Base-by-base conservation (phyloP, 331 rosid genomes). In the Malus hybrid region DNA sequence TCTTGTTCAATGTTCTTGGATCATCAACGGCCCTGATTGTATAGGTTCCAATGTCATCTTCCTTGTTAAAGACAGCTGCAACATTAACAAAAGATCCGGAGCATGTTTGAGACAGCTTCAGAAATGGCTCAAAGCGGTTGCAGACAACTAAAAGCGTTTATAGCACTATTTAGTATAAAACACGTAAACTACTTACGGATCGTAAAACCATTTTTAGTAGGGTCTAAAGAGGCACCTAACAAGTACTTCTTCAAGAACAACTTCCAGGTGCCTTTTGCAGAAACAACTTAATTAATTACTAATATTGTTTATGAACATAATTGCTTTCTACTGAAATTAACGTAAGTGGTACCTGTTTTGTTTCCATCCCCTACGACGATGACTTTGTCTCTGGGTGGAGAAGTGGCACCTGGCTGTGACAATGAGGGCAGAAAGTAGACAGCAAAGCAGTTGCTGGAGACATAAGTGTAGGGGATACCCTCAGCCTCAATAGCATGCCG, bases 11-110 rank as follows among this genome's bases (percentile, higher is more conserved):
- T 70, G 97, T 86, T 68, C 89, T 87, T 28, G 93, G 93, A 68
- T 93, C 98, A 66, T 91, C 98, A 74, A 89, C 96, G 7, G 98
- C 93, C 86, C 82, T 86, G 62, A 93, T 89, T n/a, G 96, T 93
- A 77, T 77, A 91, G 14, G 89, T 87, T 50, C 91, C 97, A 44
- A 93, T 91, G 79, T 93, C 98, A 1, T 85, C 90, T 82, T 93
- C 98, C 63, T 84, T 82, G 92, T 91, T 91, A 36, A 91, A 91
- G 24, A 82, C 68, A 7, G 90, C 98, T 93, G 73, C 39, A 76
- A 12, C 26, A 58, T 57, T 2, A 32, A 24, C 64, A 77, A 52
- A 2, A 5, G 8, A 56, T 5, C 55, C 34, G 28, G 12, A 39
- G 46, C 46, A 39, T 10, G 46, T 39, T 39, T 39, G 46, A 39